phyloP scores from a whole-genome alignment of 805 yeast species.

The Candida silvatica region DNA sequence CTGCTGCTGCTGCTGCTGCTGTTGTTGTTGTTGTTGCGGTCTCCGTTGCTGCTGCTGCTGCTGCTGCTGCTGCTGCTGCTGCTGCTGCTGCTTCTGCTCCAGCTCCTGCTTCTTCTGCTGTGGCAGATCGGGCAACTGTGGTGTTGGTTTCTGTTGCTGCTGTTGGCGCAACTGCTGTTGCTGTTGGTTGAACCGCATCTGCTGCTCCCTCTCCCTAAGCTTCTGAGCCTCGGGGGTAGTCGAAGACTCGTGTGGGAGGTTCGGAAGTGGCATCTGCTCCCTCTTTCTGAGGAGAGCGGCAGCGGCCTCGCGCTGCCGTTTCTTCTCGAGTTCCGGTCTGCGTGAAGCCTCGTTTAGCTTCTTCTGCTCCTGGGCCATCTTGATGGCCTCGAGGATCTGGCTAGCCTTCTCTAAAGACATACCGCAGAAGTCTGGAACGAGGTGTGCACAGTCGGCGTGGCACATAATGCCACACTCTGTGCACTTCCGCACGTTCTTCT shows the following conservation, averaged over 20 bases:
- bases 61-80: slow-evolving; percentile 1
- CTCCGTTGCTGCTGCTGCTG: too few species aligned
- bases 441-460: slow-evolving; percentile 84
- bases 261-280: neutral
- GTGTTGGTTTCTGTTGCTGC: too few species aligned
- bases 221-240: too few species aligned
- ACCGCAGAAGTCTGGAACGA: slow-evolving; percentile 98
- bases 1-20: too few species aligned
- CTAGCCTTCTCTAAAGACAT: slow-evolving; percentile 97
- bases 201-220: too few species aligned
- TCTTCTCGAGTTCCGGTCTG: too few species aligned
- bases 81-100: slow-evolving; percentile 6
- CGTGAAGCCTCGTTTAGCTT: slow-evolving; percentile 5
- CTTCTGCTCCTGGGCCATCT: slow-evolving; percentile 47
- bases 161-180: too few species aligned
- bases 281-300: too few species aligned
- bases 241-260: neutral
- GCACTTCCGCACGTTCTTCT: slow-evolving; percentile 87
- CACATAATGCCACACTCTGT: slow-evolving; percentile 92
- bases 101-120: too few species aligned
- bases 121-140: neutral
- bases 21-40: too few species aligned
- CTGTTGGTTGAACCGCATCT: too few species aligned
- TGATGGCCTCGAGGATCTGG: slow-evolving; percentile 76
- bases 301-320: too few species aligned